Conservation (phyloP, 805 yeast genomes). For the Wickerhamomyces chambardii region DNA sequence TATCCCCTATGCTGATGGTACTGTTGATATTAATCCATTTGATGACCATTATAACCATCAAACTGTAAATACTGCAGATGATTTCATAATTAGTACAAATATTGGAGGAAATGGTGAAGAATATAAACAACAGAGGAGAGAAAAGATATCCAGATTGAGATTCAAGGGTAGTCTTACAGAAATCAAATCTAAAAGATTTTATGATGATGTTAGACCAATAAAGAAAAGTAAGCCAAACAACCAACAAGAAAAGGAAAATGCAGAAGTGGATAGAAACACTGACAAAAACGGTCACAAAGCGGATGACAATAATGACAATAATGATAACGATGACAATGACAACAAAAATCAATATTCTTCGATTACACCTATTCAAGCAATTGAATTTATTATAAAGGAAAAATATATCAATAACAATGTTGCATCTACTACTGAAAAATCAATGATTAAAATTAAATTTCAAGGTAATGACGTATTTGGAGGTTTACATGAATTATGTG, state of each 20-base stretch:
- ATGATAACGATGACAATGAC: slow-evolving; percentile 9
- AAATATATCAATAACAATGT: slow-evolving; percentile 6
- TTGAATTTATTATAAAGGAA: slow-evolving; percentile 34
- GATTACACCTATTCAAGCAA: slow-evolving; percentile 47
- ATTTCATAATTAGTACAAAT: slow-evolving; percentile 1
- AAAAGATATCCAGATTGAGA: slow-evolving; percentile 39
- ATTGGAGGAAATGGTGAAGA: slow-evolving; percentile 2
- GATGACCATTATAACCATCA: slow-evolving; percentile 34
- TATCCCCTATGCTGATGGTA: slow-evolving; percentile 63
- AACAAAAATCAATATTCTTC: slow-evolving; percentile 30
- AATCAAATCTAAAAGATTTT: slow-evolving; percentile 25
- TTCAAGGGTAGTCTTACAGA: slow-evolving; percentile 49
- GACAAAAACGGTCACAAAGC: too few relatives aligned
- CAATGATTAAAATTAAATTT: slow-evolving; percentile 22
- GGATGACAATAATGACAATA: too few relatives aligned
- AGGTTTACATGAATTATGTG: slow-evolving; percentile 65
- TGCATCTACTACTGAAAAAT: slow-evolving; percentile 8
- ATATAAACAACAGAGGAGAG: slow-evolving; percentile 18
- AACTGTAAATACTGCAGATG: slow-evolving; percentile 20
- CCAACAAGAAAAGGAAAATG: slow-evolving; percentile 10
- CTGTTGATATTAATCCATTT: slow-evolving; percentile 58
- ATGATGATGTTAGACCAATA: slow-evolving; percentile 25
- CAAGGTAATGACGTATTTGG: slow-evolving; percentile 70
- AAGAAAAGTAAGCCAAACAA: slow-evolving; percentile 13
- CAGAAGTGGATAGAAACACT: slow-evolving; percentile 5